Evolutionary conservation across 495 filamentous ascomycete species (phyloP).

Genomic region (Talaromyces proteolyticus): DNA sequence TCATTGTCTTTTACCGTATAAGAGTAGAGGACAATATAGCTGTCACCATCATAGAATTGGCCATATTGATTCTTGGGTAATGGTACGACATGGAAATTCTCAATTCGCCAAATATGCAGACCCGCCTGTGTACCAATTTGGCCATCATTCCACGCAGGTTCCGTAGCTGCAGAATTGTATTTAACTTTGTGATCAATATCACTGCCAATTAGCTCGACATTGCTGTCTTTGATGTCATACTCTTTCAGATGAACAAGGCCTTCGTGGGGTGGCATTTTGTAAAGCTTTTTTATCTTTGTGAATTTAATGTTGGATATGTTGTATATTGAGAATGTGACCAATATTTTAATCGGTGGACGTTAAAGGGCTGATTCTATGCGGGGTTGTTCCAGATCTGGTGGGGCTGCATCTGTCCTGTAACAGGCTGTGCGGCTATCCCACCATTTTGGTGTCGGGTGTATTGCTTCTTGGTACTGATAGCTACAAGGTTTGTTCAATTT

Average conservation of each 20-base stretch:
- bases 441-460: no score
- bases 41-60: constrained; percentile 57
- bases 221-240: constrained; percentile 58
- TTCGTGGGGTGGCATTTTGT: constrained; percentile 49
- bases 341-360: no score
- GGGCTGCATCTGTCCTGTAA: no score
- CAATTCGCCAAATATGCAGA: constrained; percentile 55
- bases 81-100: constrained; percentile 54
- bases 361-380: no score
- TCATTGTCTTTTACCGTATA: constrained; percentile 36
- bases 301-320: no score
- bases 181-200: constrained; percentile 59
- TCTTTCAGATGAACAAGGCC: constrained; percentile 51
- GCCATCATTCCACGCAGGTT: constrained; percentile 57
- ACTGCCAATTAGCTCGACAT: constrained; percentile 54
- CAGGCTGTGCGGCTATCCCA: no score
- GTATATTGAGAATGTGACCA: no score
- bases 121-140: constrained; percentile 39
- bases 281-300: background rate
- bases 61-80: constrained; percentile 48
- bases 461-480: no score
- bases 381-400: no score
- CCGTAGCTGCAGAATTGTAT: constrained; percentile 51
- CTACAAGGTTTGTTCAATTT: no score
- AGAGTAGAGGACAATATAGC: constrained; percentile 54